A percentile compares a stretch with the other conserved stretches of the same genome.
Evolutionary conservation across 2,329 filamentous ascomycete species (phyloP).

Genomic region (Elsinoe australis): DNA sequence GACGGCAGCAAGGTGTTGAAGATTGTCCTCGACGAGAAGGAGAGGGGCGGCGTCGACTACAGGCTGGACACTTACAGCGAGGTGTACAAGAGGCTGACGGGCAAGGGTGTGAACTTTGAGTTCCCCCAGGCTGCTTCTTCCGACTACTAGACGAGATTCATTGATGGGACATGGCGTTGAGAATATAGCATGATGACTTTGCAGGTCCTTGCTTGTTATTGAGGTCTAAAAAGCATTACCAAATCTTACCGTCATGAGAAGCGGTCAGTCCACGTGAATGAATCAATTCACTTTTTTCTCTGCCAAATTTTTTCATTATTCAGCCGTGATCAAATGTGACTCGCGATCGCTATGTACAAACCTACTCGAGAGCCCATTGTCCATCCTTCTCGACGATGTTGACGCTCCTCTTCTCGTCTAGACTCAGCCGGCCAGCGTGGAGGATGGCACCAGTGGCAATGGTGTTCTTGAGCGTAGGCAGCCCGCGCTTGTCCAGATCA

Average conservation of each 20-base stretch:
- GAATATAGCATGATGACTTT: neutral
- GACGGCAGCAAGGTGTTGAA: conserved; percentile 98
- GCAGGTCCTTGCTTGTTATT: no score
- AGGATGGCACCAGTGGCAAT: conserved; percentile 87
- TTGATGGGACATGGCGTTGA: neutral
- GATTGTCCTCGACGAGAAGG: conserved; percentile 99
- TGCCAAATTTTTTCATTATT: neutral
- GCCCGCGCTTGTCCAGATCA: conserved; percentile 68
- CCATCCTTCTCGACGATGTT: conserved; percentile 61
- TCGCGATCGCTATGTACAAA: no score
- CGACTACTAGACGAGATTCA: conserved; percentile 53
- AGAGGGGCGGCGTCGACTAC: conserved; percentile 98
- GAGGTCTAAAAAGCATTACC: conserved; percentile 14
- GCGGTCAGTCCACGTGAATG: no score
- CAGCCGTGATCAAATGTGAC: neutral
- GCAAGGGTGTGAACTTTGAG: conserved; percentile 95
- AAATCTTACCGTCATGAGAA: no score
- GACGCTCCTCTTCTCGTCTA: conserved; percentile 74
- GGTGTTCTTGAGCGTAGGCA: conserved; percentile 83
- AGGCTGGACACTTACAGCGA: conserved; percentile 98
- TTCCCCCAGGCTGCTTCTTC: conserved; percentile 83
- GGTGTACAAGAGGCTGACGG: conserved; percentile 97
- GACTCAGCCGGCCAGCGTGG: conserved; percentile 73
- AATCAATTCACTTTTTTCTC: conserved; percentile 5
- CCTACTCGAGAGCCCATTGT: conserved; percentile 58